Evolutionary conservation across 257 asterid species (phyloP).

Genomic region (Eustoma russellianum): DNA sequence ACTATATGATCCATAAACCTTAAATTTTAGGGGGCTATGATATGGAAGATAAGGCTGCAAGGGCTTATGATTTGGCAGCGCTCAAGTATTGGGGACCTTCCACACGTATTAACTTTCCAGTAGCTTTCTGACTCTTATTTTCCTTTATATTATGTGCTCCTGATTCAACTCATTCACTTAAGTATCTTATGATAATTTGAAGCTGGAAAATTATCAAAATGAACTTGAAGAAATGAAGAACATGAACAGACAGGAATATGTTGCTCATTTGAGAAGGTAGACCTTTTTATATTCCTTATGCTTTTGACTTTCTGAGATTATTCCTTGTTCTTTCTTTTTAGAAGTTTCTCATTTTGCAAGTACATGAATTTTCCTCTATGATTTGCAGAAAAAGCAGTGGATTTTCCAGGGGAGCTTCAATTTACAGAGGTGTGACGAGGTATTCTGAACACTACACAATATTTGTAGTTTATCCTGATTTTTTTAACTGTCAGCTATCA

Average conservation of each 20-base stretch:
- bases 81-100: slow-evolving; percentile 98
- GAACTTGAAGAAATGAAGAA: slow-evolving; percentile 84
- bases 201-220: slow-evolving; percentile 83
- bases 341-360: neutral
- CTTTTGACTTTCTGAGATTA: neutral
- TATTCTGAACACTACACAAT: slow-evolving; percentile 24
- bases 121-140: slow-evolving; percentile 11
- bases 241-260: slow-evolving; percentile 92
- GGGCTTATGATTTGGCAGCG: slow-evolving; percentile 96
- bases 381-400: slow-evolving; percentile 90
- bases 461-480: too few relatives aligned
- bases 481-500: neutral
- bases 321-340: neutral
- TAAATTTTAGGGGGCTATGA: slow-evolving; percentile 80
- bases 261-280: slow-evolving; percentile 91
- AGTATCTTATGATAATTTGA: neutral
- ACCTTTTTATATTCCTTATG: neutral
- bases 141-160: neutral
- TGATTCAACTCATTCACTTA: neutral
- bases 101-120: slow-evolving; percentile 89
- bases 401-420: slow-evolving; percentile 97
- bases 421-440: slow-evolving; percentile 98
- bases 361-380: neutral
- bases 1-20: slow-evolving; percentile 4
- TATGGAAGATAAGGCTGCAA: slow-evolving; percentile 96